phyloP scores from a whole-genome alignment of 202 grass and related monocot species.

The Zizania palustris region DNA sequence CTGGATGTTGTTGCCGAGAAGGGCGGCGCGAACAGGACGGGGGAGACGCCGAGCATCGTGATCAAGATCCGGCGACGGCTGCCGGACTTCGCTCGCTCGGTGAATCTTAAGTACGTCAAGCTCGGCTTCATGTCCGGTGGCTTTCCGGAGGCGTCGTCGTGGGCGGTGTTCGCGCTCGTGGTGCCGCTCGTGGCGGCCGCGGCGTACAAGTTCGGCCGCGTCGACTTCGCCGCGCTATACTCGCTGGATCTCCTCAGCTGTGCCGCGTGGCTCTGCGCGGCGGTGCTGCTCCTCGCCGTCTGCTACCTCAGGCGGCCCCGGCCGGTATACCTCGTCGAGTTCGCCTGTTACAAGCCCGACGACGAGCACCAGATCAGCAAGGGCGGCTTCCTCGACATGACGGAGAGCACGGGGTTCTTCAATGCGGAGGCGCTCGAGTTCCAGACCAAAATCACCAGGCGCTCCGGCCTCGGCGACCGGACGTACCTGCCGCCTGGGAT shows the following conservation, averaged over 20 bases:
- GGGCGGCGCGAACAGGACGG: neutral
- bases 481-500: slow-evolving; percentile 72
- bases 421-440: slow-evolving; percentile 65
- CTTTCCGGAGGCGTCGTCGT: slow-evolving; percentile 25
- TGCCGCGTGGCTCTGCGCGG: slow-evolving; percentile 22
- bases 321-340: slow-evolving; percentile 76
- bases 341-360: slow-evolving; percentile 67
- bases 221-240: slow-evolving; percentile 38
- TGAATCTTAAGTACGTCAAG: slow-evolving; percentile 89
- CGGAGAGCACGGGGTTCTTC: slow-evolving; percentile 57
- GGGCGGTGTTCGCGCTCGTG: slow-evolving; percentile 35
- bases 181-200: slow-evolving; percentile 41
- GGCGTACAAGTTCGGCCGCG: slow-evolving; percentile 20
- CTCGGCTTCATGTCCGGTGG: slow-evolving; percentile 57
- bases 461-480: slow-evolving; percentile 64
- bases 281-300: slow-evolving; percentile 36
- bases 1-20: neutral
- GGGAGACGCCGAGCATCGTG: slow-evolving; percentile 49
- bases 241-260: slow-evolving; percentile 49
- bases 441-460: slow-evolving; percentile 73
- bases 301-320: slow-evolving; percentile 55
- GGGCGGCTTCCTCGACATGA: slow-evolving; percentile 70
- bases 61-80: slow-evolving; percentile 77
- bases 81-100: slow-evolving; percentile 73
- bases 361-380: slow-evolving; percentile 72